Conservation (phyloP, 192 early-diverging fungal genomes). For the Lunasporangiospora selenospora region DNA sequence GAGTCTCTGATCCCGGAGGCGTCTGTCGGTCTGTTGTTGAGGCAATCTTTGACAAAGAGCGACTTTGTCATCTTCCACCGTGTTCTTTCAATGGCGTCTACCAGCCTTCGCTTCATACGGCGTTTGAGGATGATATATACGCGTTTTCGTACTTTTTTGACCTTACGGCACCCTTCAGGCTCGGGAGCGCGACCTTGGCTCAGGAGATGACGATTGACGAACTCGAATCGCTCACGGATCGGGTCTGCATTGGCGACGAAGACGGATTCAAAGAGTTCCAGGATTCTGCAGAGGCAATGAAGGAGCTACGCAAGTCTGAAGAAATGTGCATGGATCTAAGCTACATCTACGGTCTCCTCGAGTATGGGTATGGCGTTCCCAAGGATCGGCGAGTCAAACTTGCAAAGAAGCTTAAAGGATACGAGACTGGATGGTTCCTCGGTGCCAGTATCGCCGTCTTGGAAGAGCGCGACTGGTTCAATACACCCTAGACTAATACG, state of each 20-base stretch:
- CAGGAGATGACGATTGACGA: conserved; percentile 72
- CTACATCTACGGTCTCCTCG: conserved; percentile 82
- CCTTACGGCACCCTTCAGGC: conserved; percentile 70
- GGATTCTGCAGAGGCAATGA: conserved; percentile 56
- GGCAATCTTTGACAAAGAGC: conserved; percentile 73
- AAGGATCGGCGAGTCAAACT: conserved; percentile 68
- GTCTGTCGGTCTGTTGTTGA: conserved; percentile 56
- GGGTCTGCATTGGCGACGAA: conserved; percentile 60
- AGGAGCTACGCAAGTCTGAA: conserved; percentile 55
- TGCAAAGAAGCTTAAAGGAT: conserved; percentile 86
- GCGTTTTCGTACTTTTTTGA: conserved; percentile 96
- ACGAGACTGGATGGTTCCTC: conserved; percentile 93
- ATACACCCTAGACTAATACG: too few relatives aligned
- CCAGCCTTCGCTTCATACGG: conserved; percentile 73
- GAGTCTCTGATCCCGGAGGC: too few relatives aligned
- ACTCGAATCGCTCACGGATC: conserved; percentile 64
- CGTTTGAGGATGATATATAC: conserved; percentile 81
- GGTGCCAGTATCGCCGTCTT: conserved; percentile 85
- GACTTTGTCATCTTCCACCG: conserved; percentile 56
- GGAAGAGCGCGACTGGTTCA: conserved; percentile 56
- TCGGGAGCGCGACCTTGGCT: too few relatives aligned
- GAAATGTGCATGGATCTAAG: conserved; percentile 88
- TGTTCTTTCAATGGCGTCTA: conserved; percentile 92
- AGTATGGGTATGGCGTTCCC: conserved; percentile 78
- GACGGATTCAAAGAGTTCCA: conserved; percentile 39